Base-by-base conservation (phyloP, 805 yeast genomes). In the Saccharomycopsis babjevae region DNA sequence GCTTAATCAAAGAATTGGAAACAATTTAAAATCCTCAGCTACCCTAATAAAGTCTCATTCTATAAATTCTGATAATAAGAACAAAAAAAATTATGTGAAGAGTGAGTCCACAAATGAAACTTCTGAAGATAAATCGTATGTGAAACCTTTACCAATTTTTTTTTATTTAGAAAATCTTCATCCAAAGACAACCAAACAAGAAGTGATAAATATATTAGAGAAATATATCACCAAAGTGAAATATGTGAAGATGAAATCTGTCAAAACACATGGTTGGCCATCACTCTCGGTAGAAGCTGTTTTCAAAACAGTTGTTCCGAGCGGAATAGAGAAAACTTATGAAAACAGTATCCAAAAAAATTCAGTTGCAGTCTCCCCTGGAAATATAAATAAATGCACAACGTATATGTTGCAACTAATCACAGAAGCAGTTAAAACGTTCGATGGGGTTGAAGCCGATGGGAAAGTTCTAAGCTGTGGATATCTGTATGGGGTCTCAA, bases 221-320 rank as follows among this genome's bases (percentile, higher is more conserved):
- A 25, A 32, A 13, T 32, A 36, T 38, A 39, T 55, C 39, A 36
- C 42, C 7, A 55, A 55, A 39, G 57, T 55, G 10, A 55, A 55
- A 20, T 55, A 36, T 59, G 78, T 96, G 0, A 90, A 90, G 71
- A 97, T 92, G 69, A 88, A 88, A 71, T 94, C 89, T 71, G 86
- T 87, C 34, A 79, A 84, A 55, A 88, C 30, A n/a, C 6, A 32
- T 92, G 77, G 88, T 89, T 86, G 88, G 89, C 11, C 39, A 10
- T 32, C 40, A 18, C 25, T 32, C 1, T 30, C 39, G 16, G 34
- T 52, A 13, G 56, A 34, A n/a, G 56, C 40, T 32, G 52, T 46
- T 46, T 46, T 46, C 52, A 46, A 46, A 40, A 54, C 25, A 10
- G 22, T 28, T 32, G 43, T 34, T 42, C 57, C 32, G 13, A 32